Percentiles rank a stretch among this genome's conserved stretches.
These are phyloP conservation scores for Cordyceps farinosa DNA, from an alignment of 2,329 filamentous ascomycete species.

Conservation along the genomic window DNA sequence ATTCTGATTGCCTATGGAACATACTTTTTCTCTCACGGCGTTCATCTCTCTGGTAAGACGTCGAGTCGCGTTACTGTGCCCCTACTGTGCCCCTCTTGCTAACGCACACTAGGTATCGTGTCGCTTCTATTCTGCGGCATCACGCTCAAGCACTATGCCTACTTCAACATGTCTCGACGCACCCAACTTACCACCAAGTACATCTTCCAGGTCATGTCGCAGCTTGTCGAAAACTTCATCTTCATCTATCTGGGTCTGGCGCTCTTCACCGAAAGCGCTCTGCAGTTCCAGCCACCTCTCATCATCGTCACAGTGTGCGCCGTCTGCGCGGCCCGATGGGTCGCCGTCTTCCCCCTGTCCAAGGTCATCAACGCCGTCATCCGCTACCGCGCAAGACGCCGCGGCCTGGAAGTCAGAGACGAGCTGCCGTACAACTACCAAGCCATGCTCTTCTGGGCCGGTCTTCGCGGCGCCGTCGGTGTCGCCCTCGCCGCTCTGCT, in stretches of 20 bases:
- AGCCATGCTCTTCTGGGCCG: conserved; percentile 99
- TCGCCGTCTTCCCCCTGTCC: conserved; percentile 91
- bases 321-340: conserved; percentile 88
- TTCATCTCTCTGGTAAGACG: conserved; percentile 84
- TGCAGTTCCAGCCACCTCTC: conserved; percentile 90
- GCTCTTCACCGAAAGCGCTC: conserved; percentile 82
- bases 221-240: conserved; percentile 98
- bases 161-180: conserved; percentile 98
- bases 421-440: conserved; percentile 94
- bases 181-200: conserved; percentile 98
- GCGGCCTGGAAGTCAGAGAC: conserved; percentile 71
- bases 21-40: conserved; percentile 96
- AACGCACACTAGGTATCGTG: conserved; percentile 68
- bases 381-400: conserved; percentile 74
- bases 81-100: neutral
- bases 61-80: neutral
- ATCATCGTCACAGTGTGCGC: conserved; percentile 90
- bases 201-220: conserved; percentile 89
- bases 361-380: conserved; percentile 89
- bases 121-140: conserved; percentile 97
- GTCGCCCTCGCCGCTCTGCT: conserved; percentile 90
- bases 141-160: conserved; percentile 96
- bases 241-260: conserved; percentile 98
- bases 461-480: conserved; percentile 89
- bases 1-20: conserved; percentile 92